These are phyloP conservation scores for Phaeomoniella chlamydospora DNA, from an alignment of 2,329 filamentous ascomycete species.

Conservation along the genomic window DNA sequence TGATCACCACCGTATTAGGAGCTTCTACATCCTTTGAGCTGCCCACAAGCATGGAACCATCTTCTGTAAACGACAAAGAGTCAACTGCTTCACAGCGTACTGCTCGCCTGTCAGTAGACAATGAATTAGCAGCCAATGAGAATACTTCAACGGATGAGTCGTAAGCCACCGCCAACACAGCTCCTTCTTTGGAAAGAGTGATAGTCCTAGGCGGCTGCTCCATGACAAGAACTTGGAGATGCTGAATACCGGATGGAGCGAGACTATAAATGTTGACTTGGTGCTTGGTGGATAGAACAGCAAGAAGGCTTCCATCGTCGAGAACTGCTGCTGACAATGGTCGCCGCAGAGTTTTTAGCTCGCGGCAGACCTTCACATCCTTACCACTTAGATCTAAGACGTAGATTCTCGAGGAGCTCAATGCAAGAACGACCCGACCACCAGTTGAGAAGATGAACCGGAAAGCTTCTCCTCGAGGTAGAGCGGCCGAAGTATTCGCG, in stretches of 20 bases:
- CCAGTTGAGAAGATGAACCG: conserved; percentile 67
- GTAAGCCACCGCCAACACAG: conserved; percentile 72
- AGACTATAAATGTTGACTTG: conserved; percentile 80
- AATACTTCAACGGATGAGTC: conserved; percentile 81
- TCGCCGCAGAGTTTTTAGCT: conserved; percentile 64
- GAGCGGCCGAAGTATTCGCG: conserved; percentile 65
- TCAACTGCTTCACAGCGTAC: conserved; percentile 70
- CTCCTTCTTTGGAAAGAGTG: conserved; percentile 65
- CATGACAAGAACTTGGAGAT: conserved; percentile 60
- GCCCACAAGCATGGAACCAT: conserved; percentile 65
- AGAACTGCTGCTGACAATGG: conserved; percentile 65
- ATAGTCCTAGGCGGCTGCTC: conserved; percentile 68
- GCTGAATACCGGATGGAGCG: conserved; percentile 45
- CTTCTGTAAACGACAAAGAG: conserved; percentile 57
- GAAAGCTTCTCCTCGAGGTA: conserved; percentile 72
- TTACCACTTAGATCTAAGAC: conserved; percentile 53
- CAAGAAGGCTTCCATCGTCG: conserved; percentile 62
- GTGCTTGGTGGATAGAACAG: conserved; percentile 67
- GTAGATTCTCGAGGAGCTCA: conserved; percentile 75
- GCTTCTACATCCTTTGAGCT: conserved; percentile 52
- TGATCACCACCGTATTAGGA: conserved; percentile 60
- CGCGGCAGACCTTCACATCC: conserved; percentile 51
- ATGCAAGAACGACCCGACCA: conserved; percentile 61
- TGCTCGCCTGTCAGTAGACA: conserved; percentile 54
- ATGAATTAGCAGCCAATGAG: conserved; percentile 50